phyloP scores from a whole-genome alignment of 2,329 filamentous ascomycete genomes.

The Venturia effusa region DNA sequence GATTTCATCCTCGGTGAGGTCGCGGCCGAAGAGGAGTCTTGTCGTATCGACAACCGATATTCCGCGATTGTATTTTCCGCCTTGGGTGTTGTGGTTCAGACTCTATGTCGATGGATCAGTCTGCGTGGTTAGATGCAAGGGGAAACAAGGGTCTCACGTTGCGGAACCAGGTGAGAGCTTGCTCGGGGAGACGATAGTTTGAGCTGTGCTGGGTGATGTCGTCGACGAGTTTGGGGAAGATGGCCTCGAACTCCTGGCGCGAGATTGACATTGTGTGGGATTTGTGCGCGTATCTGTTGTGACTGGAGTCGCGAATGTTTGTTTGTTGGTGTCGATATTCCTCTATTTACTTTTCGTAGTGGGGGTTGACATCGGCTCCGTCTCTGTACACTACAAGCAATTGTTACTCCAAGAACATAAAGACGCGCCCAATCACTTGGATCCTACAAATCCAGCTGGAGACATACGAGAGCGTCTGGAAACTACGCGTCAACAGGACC shows the following conservation, averaged over 20 bases:
- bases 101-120: slow-evolving; percentile 40
- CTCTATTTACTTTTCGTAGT: not conserved
- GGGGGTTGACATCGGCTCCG: not conserved
- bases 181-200: slow-evolving; percentile 71
- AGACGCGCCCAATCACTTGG: not conserved
- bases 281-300: not conserved
- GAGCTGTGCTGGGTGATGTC: slow-evolving; percentile 70
- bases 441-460: not conserved
- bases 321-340: not conserved
- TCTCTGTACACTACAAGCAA: not conserved
- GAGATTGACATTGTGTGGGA: slow-evolving; percentile 52
- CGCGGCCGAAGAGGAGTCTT: slow-evolving; percentile 61
- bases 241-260: slow-evolving; percentile 75
- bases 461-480: not conserved
- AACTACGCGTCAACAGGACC: not conserved
- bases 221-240: slow-evolving; percentile 78
- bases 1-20: slow-evolving; percentile 72
- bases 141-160: not conserved
- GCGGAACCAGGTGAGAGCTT: slow-evolving; percentile 73
- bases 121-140: not conserved
- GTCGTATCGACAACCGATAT: slow-evolving; percentile 94
- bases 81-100: slow-evolving; percentile 75
- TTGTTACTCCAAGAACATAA: no score
- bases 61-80: slow-evolving; percentile 97
- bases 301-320: not conserved